Percentiles rank a stretch among this genome's conserved stretches.
These are phyloP conservation scores for Pythium brachiatum DNA, from an alignment of 352 stramenopile genomes.

Conservation along the genomic window DNA sequence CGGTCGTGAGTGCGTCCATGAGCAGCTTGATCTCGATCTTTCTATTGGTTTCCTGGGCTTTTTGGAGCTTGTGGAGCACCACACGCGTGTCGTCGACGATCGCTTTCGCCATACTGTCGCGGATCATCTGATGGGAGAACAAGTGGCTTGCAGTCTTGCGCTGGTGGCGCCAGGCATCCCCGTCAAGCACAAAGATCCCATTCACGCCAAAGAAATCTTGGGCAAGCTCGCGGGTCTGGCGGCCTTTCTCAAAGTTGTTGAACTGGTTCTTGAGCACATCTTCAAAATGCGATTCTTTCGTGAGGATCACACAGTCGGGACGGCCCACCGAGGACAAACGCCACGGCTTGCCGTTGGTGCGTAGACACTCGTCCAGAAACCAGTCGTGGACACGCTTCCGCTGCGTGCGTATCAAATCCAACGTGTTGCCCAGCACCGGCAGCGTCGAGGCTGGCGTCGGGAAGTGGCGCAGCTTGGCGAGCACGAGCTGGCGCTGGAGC, in stretches of 20 bases:
- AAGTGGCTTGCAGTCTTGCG: conserved; percentile 88
- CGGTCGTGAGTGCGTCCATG: conserved; percentile 57
- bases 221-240: conserved; percentile 31
- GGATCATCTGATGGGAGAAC: conserved; percentile 67
- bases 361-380: conserved; percentile 49
- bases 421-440: conserved; percentile 51
- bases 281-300: conserved; percentile 43
- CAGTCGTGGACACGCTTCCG: conserved; percentile 56
- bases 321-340: conserved; percentile 34
- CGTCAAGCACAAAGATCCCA: conserved; percentile 75
- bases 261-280: conserved; percentile 70
- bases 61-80: conserved; percentile 34
- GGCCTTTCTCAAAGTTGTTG: conserved; percentile 73
- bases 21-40: conserved; percentile 48
- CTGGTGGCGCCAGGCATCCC: conserved; percentile 63
- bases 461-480: conserved; percentile 19
- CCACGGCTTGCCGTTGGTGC: conserved; percentile 45
- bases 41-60: conserved; percentile 5
- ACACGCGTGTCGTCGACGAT: conserved; percentile 40
- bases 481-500: background rate
- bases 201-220: conserved; percentile 63
- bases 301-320: conserved; percentile 40
- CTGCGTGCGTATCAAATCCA: conserved; percentile 45
- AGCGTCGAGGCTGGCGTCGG: conserved; percentile 39
- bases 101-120: conserved; percentile 47